A percentile compares a stretch with the other conserved stretches of the same genome.
phyloP scores from a whole-genome alignment of 257 asterid genomes.

The Ilex asprella region DNA sequence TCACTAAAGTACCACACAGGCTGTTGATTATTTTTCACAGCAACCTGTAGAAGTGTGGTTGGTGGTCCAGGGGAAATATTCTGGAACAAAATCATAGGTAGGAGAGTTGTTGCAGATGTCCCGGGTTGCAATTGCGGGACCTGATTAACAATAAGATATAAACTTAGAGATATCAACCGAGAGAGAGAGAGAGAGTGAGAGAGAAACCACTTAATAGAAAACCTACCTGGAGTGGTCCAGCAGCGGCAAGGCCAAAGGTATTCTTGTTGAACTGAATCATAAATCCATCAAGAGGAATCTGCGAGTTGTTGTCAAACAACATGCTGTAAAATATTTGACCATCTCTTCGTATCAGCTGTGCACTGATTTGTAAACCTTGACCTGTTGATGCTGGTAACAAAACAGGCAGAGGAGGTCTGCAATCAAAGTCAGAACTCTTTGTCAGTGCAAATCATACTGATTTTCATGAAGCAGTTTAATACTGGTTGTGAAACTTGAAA shows the following conservation, averaged over 20 bases:
- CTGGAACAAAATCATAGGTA: slow-evolving; percentile 91
- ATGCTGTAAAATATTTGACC: slow-evolving; percentile 91
- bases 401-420: slow-evolving; percentile 86
- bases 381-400: slow-evolving; percentile 63
- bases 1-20: slow-evolving; percentile 14
- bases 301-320: slow-evolving; percentile 80
- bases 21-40: slow-evolving; percentile 96
- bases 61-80: slow-evolving; percentile 81
- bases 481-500: no score
- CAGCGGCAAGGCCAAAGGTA: slow-evolving; percentile 93
- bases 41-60: slow-evolving; percentile 79
- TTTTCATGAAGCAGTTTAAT: neutral
- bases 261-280: slow-evolving; percentile 99
- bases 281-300: slow-evolving; percentile 81
- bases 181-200: neutral
- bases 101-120: slow-evolving; percentile 65
- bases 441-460: neutral
- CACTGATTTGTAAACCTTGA: slow-evolving; percentile 95
- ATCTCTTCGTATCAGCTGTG: slow-evolving; percentile 73
- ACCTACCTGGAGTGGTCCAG: slow-evolving; percentile 82
- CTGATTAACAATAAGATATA: slow-evolving; percentile 29
- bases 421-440: slow-evolving; percentile 20
- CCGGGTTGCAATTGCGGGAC: slow-evolving; percentile 82
- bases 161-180: slow-evolving; percentile 4
- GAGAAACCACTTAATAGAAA: neutral